Base-by-base conservation (phyloP, 192 early-diverging fungal genomes). In the Gryganskiella cystojenkinii region DNA sequence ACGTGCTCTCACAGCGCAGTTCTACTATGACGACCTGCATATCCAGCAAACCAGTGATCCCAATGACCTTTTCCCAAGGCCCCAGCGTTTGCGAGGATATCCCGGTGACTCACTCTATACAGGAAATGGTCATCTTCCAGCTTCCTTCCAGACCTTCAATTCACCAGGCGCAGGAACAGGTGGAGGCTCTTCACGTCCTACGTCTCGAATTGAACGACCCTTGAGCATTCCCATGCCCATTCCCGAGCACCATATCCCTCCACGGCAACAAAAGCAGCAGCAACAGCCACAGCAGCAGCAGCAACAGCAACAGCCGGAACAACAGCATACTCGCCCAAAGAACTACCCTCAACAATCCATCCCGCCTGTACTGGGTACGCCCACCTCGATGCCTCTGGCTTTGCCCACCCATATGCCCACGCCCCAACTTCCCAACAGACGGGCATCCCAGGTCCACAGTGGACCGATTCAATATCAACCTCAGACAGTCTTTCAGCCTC, bases 1-100 rank as follows among this genome's bases (percentile, higher is more conserved):
- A 2, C 65, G 74, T 6, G 74, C 74, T 3, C 56, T 78, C 34
- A 44, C 65, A 15, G 65, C 66, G 3, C 74, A 78, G 0, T 60
- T 54, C 34, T 78, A 78, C 37, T 78, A 78, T 22, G 61, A 78
- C 20, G 64, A 78, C 34, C 61, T 78, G 4, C 52, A 69, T 1
- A 67, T 42, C 2, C 74, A 78, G 28, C 62, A 64, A 61, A 25
- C 49, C 10, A 33, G 35, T 31, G 62, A 67, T 24, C 53, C 60
- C 11, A 44, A 47, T 3, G 66, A 78, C 19, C 46, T 69, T 37
- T 69, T 78, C 33, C 65, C 74, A 2, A 50, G 74, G 19, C 55
- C 60, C 7, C 63, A 67, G 13, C 51, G 46, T 13, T 31, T 63
- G 31, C 19, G n/a, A 5, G 65, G 52, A 40, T 69, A 57, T n/a